Conservation (phyloP, 345 rosid species). For the Lumnitzera littorea region DNA sequence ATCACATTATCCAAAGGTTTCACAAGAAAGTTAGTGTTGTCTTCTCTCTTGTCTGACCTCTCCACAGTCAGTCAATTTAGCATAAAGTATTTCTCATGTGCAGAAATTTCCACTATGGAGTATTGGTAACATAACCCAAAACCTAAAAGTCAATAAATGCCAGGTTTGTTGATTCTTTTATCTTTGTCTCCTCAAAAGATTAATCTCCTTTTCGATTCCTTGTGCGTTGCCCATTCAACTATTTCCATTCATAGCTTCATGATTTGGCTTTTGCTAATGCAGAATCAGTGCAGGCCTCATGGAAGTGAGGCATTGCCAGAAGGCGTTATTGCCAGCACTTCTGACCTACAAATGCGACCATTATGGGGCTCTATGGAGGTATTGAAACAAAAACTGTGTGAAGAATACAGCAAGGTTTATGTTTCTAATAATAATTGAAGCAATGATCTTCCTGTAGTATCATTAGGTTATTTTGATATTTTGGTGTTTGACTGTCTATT, state of each 20-base stretch:
- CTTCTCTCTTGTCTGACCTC: not conserved
- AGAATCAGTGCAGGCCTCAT: slow-evolving; percentile 39
- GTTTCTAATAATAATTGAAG: too few species aligned
- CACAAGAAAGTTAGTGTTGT: not conserved
- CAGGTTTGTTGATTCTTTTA: slow-evolving; percentile 26
- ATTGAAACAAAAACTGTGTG: not conserved
- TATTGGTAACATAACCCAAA: slow-evolving; percentile 8
- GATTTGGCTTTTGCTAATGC: slow-evolving; percentile 12
- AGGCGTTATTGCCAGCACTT: slow-evolving; percentile 35
- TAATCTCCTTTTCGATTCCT: not conserved
- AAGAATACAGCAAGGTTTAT: too few species aligned
- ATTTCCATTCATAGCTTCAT: not conserved
- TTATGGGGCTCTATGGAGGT: slow-evolving; percentile 54
- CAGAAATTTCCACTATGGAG: slow-evolving; percentile 38
- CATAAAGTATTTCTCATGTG: slow-evolving; percentile 11
- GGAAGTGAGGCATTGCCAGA: slow-evolving; percentile 52
- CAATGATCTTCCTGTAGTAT: too few species aligned
- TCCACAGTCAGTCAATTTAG: not conserved
- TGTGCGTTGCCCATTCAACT: not conserved
- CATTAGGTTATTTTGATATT: too few species aligned
- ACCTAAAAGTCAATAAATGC: slow-evolving; percentile 21
- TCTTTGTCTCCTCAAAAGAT: not conserved
- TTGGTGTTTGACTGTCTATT: too few species aligned
- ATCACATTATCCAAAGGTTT: not conserved
- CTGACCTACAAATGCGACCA: slow-evolving; percentile 57